Evolutionary conservation across 495 filamentous ascomycete species (phyloP), one percentile per base, ranked within the genome.

Genomic region (Talaromyces liani): DNA sequence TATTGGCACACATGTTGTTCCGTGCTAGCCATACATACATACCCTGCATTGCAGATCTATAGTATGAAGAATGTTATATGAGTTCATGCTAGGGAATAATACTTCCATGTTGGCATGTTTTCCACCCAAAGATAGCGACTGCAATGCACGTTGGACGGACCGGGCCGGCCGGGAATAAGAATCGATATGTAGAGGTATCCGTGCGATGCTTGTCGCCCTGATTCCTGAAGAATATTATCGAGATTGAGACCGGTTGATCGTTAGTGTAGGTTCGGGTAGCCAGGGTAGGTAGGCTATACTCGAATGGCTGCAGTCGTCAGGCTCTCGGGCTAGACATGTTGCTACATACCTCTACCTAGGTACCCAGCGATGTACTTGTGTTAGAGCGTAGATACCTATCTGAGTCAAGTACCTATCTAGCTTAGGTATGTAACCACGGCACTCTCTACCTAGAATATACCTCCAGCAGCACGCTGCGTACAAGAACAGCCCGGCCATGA

Each of bases 101-200:
- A 24, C 2, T 16, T 9, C 36, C 36, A 16, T 41, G 36, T 41
- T 24, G 22, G 22, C 22, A 24, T 24, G 22, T 24, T 24, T 41
- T 12, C 12, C 36, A 41, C 36, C 36, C 14, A 41, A 6, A 41
- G 1, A 22, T 56, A 16, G 5, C 1, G 27, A 27, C 53, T 56
- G 53, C 27, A 18, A 56, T 49, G 45, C 45, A 49, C 20, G n/a
- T 49, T 20, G 18, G 6, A 56, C 20, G 53, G 53, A 31, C 27
- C 53, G 53, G 53, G 24, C 53, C 53, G 53, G 53, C 24, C n/a
- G 22, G 53, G 53, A 56, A 27, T 56, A 56, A 12, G 53, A 56
- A 25, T 29, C 8, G 20, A 22, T 29, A 49, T 49, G 45, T 49
- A 49, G 16, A 18, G 16, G 45, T 18, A 49, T 49, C 45, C n/a